Evolutionary conservation across 306 rosid genomes (phyloP), one percentile per base, ranked within the genome.

Genomic region (Herpetospermum pedunculosum): DNA sequence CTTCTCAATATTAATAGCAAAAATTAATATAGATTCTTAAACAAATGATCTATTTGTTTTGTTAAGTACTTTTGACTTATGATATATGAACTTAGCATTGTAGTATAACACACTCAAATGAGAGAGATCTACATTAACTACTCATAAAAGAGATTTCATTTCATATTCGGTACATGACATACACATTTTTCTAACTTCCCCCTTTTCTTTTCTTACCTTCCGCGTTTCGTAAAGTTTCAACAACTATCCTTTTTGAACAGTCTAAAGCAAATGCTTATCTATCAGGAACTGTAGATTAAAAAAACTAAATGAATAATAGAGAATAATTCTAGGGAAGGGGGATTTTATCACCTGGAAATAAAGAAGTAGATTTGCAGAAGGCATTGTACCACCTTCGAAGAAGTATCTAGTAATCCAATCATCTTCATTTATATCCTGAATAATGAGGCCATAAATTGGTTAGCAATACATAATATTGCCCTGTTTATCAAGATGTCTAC

Each of bases 331-430:
- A 19, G 29, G 29, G 34, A 21, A 40, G 12, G 48, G 15, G 69
- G 73, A 28, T 59, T n/a, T n/a, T 64, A 80, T 83, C 77, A 91
- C 98, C 91, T 94, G 96, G 79, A 89, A 94, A 76, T 91, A 91
- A 23, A 91, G 92, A 38, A 94, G 92, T 52, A 94, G 84, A 87
- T 91, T 94, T 76, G 98, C 94, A 1, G 97, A 84, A 72, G 95
- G 96, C 98, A 91, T 94, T 19, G 98, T 89, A 49, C 97, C 98
- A 76, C 98, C 98, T 2, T 85, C 64, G 38, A 93, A 93, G 87
- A 93, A 91, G 82, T 89, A 88, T 77, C 92, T 79, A 15, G 98
- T 89, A 58, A 94, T 89, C 97, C 96, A 89, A 64, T 94, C 98
- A 64, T 94, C 98, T 23, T 91, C 98, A 77, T 76, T 87, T 71